Evolutionary conservation across 2,329 filamentous ascomycete species (phyloP), one percentile per base, ranked within the genome.

Genomic region (Pseudogymnoascus sp.): DNA sequence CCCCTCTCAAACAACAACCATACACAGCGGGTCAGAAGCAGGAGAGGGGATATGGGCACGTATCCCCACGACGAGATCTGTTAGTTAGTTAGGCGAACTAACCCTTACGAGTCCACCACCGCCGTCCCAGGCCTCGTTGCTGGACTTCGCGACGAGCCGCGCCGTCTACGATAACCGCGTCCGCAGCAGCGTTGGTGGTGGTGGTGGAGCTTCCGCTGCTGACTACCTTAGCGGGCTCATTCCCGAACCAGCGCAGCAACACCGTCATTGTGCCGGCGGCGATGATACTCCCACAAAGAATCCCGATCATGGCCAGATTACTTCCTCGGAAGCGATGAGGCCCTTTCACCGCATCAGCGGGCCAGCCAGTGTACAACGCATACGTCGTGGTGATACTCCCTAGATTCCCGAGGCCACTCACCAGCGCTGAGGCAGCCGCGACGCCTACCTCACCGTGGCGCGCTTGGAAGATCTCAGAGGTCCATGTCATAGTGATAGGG

Each of bases 401-500:
- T 16, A 95, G 78, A 70, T 96, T 96, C 0, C 92, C 92, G 39
- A 95, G 80, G 0, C 92, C 92, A 0, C 90, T 94, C 0, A 96
- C 92, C 10, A 96, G 80, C 2, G 92, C 92, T 1, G 89, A 86
- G 0, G 92, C 91, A 12, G 92, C 89, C 3, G 92, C 92, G 6
- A 96, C 91, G 62, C 92, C 92, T 21, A 96, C 90, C 74, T 96
- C 92, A 55, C 92, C 91, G 71, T 96, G 92, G 11, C 92, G 88
- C 33, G 83, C 83, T 76, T 96, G 91, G 78, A 96, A 96, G 71
- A 96, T 88, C 75, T 96, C 90, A 66, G 86, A 90, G 33, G 90
- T 91, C 92, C 92, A 96, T 37, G 91, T 88, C 92, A 96, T 96
- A 74, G 90, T 93, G 70, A 93, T 93, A 10, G 92, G 92, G 0